Evolutionary conservation across 23 red algal genomes (phyloP).

Genomic region (Gracilariopsis chorda): DNA sequence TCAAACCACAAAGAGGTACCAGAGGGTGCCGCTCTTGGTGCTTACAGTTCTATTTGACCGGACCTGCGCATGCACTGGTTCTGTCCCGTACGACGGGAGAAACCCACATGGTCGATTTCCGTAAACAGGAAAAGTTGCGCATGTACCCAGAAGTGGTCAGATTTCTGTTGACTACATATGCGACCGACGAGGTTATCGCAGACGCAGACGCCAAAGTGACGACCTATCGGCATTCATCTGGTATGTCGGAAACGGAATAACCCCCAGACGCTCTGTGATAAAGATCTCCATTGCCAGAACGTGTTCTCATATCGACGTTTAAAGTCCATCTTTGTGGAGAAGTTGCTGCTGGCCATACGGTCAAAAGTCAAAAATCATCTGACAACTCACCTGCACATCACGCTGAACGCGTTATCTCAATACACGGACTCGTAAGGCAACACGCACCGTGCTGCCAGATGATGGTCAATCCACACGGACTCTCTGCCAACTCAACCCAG

Average conservation of each 20-base stretch:
- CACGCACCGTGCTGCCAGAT: too few species aligned
- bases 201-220: not conserved
- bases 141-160: slow-evolving; percentile 5
- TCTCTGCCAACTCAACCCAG: too few species aligned
- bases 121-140: too few species aligned
- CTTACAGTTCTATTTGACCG: too few species aligned
- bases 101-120: too few species aligned
- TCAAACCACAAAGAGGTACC: too few species aligned
- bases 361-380: not conserved
- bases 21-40: too few species aligned
- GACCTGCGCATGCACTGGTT: too few species aligned
- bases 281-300: not conserved
- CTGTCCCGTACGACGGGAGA: too few species aligned
- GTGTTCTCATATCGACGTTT: not conserved
- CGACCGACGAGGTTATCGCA: not conserved
- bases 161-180: not conserved
- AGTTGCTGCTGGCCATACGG: not conserved
- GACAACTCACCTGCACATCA: not conserved
- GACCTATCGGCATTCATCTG: not conserved
- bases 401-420: not conserved
- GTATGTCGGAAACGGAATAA: slow-evolving; percentile 3
- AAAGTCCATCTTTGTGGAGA: slow-evolving; percentile 4
- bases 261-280: not conserved
- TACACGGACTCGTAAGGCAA: not conserved
- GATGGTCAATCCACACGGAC: too few species aligned